Evolutionary conservation across 495 filamentous ascomycete species (phyloP).

Genomic region (Pseudotulostoma volvatum): DNA sequence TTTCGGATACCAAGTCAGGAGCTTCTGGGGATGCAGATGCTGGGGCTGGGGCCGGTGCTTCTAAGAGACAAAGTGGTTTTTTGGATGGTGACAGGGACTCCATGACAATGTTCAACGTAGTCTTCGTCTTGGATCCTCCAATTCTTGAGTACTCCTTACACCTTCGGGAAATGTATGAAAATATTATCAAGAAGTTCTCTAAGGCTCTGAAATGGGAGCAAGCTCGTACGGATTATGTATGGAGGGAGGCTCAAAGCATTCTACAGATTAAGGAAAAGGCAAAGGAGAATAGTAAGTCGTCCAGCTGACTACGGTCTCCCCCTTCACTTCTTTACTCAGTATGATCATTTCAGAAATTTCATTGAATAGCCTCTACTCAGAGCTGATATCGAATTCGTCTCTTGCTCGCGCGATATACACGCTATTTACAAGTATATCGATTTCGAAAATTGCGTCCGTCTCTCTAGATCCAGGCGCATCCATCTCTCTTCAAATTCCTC

Average conservation of each 20-base stretch:
- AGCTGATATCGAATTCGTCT: slow-evolving; percentile 60
- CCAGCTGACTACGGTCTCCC: too few species aligned
- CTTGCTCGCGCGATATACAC: slow-evolving; percentile 70
- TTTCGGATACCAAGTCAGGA: slow-evolving; percentile 9
- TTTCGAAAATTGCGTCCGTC: slow-evolving; percentile 63
- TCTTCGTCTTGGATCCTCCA: slow-evolving; percentile 75
- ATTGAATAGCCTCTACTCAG: slow-evolving; percentile 25
- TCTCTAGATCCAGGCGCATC: slow-evolving; percentile 41
- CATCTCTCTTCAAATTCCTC: slow-evolving; percentile 75
- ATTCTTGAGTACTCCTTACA: slow-evolving; percentile 57
- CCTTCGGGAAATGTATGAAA: slow-evolving; percentile 64
- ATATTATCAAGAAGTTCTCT: slow-evolving; percentile 77
- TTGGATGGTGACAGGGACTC: slow-evolving; percentile 38
- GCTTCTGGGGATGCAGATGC: slow-evolving; percentile 13
- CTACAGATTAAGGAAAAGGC: slow-evolving; percentile 61
- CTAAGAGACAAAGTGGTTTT: slow-evolving; percentile 14
- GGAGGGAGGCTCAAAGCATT: slow-evolving; percentile 69
- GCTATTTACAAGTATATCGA: slow-evolving; percentile 63
- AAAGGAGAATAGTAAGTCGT: slow-evolving; percentile 47
- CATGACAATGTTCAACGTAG: slow-evolving; percentile 95
- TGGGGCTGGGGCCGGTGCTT: slow-evolving; percentile 1
- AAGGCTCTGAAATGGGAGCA: slow-evolving; percentile 86
- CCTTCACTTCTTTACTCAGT: too few species aligned
- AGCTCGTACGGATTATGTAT: slow-evolving; percentile 71
- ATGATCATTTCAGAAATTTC: slow-evolving; percentile 25